Conservation (phyloP, 2,329 filamentous ascomycete species). For the Talaromyces funiculosus region DNA sequence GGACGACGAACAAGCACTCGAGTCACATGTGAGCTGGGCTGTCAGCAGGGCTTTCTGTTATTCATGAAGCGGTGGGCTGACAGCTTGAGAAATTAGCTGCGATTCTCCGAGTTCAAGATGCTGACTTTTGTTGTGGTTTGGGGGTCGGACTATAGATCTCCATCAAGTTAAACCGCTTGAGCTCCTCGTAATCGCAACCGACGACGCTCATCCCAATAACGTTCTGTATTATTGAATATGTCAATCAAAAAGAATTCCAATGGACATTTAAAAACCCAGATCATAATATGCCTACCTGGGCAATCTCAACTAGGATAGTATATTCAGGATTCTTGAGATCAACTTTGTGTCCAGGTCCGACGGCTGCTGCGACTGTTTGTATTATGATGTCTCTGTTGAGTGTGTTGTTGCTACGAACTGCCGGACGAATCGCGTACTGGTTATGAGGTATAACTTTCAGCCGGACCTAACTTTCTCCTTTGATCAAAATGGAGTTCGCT, state of each 20-base stretch:
- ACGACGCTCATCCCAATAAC: constrained; percentile 61
- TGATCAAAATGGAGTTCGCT: neutral
- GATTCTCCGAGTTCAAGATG: neutral
- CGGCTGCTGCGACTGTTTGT: constrained; percentile 52
- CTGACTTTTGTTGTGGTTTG: constrained; percentile 16
- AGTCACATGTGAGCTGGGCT: neutral
- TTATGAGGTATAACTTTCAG: neutral
- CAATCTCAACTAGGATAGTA: constrained; percentile 57
- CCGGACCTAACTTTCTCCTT: neutral
- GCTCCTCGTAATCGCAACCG: constrained; percentile 52
- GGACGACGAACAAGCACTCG: neutral
- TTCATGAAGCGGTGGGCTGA: neutral
- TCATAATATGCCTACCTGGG: constrained; percentile 45
- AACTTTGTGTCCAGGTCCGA: constrained; percentile 55
- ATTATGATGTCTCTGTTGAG: constrained; percentile 55
- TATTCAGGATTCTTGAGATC: constrained; percentile 57
- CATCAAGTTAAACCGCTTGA: constrained; percentile 59
- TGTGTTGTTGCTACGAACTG: constrained; percentile 54
- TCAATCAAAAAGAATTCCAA: neutral
- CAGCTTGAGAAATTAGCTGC: neutral
- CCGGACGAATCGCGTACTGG: constrained; percentile 60
- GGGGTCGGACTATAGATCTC: constrained; percentile 53
- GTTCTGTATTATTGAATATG: constrained; percentile 41
- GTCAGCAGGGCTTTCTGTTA: neutral
- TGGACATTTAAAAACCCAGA: neutral